These are phyloP conservation scores for Salvia hispanica DNA, from an alignment of 257 asterid genomes.

Conservation along the genomic window DNA sequence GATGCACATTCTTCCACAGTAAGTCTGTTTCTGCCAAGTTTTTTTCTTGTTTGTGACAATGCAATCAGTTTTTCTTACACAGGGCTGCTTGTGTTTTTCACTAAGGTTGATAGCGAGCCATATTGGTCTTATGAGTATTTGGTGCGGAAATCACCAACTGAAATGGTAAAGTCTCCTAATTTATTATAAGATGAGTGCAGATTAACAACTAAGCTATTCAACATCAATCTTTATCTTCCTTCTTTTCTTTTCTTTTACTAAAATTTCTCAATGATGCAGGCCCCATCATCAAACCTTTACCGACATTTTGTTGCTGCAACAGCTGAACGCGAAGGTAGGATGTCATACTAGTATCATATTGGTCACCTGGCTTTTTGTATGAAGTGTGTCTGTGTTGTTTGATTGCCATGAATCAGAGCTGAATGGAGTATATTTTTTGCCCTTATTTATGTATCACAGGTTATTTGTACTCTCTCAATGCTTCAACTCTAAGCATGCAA, in stretches of 20 bases:
- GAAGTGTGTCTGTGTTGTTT: background rate
- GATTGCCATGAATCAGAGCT: background rate
- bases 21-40: constrained; percentile 40
- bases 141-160: constrained; percentile 89
- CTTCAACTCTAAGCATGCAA: constrained; percentile 86
- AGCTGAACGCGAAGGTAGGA: constrained; percentile 89
- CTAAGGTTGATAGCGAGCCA: constrained; percentile 80
- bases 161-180: constrained; percentile 53
- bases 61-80: constrained; percentile 24
- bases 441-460: constrained; percentile 48
- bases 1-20: constrained; percentile 87
- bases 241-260: background rate
- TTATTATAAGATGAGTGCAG: constrained; percentile 8
- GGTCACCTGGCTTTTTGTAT: constrained; percentile 4
- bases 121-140: constrained; percentile 95
- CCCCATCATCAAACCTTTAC: constrained; percentile 67
- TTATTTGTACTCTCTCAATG: constrained; percentile 79
- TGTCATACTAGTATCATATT: constrained; percentile 2
- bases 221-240: background rate
- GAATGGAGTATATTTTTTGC: background rate
- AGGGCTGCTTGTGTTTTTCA: constrained; percentile 22
- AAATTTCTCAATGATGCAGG: constrained; percentile 50
- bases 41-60: background rate
- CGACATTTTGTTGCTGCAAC: constrained; percentile 89
- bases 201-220: constrained; percentile 18